Evolutionary conservation across 2,329 filamentous ascomycete species (phyloP).

Genomic region (Anthostomella pinea): DNA sequence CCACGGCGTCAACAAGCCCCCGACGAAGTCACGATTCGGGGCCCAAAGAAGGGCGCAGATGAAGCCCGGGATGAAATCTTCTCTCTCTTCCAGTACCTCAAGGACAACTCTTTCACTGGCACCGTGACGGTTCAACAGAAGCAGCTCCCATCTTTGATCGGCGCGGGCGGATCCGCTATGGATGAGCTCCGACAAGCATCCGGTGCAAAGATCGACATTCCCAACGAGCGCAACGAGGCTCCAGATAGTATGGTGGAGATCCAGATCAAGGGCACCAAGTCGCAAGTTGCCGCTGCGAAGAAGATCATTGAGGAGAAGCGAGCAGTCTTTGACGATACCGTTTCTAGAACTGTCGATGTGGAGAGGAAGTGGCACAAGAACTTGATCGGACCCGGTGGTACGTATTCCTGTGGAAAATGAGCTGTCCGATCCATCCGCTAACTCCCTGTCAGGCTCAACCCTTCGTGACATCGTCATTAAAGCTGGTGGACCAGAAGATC

Average conservation of each 20-base stretch:
- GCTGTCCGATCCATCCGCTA: constrained; percentile 30
- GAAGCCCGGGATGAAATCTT: constrained; percentile 88
- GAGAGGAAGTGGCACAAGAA: constrained; percentile 90
- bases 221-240: constrained; percentile 71
- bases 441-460: constrained; percentile 64
- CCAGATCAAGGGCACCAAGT: constrained; percentile 86
- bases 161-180: constrained; percentile 84
- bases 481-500: constrained; percentile 86
- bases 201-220: constrained; percentile 88
- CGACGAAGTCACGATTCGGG: constrained; percentile 88
- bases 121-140: constrained; percentile 84
- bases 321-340: constrained; percentile 84
- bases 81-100: constrained; percentile 81
- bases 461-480: constrained; percentile 82
- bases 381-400: constrained; percentile 86
- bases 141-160: constrained; percentile 91
- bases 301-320: constrained; percentile 85
- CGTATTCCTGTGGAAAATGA: constrained; percentile 34
- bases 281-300: constrained; percentile 87
- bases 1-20: constrained; percentile 67
- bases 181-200: constrained; percentile 83
- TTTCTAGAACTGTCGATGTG: constrained; percentile 80
- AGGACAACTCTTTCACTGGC: constrained; percentile 80
- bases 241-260: constrained; percentile 74
- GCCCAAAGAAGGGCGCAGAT: constrained; percentile 89